Conservation (phyloP, 371 early-diverging fungal genomes). For the Circinella minor region DNA sequence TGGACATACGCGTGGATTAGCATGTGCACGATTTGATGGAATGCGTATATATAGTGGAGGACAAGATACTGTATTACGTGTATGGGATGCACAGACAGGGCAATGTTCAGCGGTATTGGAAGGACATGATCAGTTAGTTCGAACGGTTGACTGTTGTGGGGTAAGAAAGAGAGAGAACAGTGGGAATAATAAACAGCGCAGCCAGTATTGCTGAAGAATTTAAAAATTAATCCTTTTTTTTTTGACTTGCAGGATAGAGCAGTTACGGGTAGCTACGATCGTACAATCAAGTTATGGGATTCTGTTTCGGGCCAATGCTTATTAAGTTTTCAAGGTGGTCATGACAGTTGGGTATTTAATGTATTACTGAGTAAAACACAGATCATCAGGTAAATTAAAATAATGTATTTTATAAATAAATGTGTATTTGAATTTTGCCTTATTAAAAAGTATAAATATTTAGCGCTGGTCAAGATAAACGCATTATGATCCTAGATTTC, state of each 20-base stretch:
- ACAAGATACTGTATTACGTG: constrained; percentile 85
- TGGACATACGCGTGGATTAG: constrained; percentile 86
- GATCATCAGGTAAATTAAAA: constrained; percentile 66
- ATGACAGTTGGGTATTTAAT: constrained; percentile 92
- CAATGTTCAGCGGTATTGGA: constrained; percentile 69
- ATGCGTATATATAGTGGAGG: constrained; percentile 88
- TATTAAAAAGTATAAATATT: background rate
- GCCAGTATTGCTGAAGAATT: no score
- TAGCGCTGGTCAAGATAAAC: constrained; percentile 64
- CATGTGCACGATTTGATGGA: constrained; percentile 92
- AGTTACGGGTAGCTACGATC: constrained; percentile 80
- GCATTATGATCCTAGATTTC: constrained; percentile 82
- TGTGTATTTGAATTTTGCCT: background rate
- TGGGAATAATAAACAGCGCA: background rate
- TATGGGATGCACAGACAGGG: constrained; percentile 93
- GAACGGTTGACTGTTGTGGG: constrained; percentile 81
- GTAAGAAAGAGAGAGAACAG: constrained; percentile 25
- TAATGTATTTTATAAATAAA: background rate
- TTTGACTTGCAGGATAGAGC: constrained; percentile 34
- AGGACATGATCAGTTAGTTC: constrained; percentile 92
- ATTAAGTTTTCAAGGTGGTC: constrained; percentile 74
- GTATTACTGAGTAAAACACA: constrained; percentile 77
- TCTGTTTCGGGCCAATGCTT: constrained; percentile 41
- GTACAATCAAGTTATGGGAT: constrained; percentile 95
- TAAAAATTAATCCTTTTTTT: background rate